Conservation (phyloP, 768 basidiomycete genomes). For the Sporobolomyces phaffii region DNA sequence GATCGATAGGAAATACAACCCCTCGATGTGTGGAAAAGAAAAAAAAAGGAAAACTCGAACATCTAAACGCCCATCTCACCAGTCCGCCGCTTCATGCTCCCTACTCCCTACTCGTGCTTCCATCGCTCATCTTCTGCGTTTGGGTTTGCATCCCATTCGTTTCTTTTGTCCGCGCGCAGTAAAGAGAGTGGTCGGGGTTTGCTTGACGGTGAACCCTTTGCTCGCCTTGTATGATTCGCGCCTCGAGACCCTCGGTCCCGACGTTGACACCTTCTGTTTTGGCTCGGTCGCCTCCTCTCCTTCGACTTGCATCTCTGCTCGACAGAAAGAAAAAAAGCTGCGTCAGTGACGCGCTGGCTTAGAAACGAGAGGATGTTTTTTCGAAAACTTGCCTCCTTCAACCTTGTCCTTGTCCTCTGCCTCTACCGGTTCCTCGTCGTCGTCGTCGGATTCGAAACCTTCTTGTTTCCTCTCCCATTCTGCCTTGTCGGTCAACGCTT, state of each 20-base stretch:
- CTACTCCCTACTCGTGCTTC: too few relatives aligned
- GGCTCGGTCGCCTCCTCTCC: not conserved
- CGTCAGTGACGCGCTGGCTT: not conserved
- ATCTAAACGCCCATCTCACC: too few relatives aligned
- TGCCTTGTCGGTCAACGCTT: conserved; percentile 32
- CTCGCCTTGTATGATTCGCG: conserved; percentile 45
- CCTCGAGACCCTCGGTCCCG: conserved; percentile 44
- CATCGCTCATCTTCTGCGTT: conserved; percentile 33
- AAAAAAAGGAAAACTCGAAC: too few relatives aligned
- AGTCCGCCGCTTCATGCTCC: too few relatives aligned
- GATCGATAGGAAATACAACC: too few relatives aligned
- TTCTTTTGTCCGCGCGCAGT: conserved; percentile 21
- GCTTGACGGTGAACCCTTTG: conserved; percentile 42
- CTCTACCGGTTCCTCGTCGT: conserved; percentile 29
- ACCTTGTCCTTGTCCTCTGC: conserved; percentile 25
- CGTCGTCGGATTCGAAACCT: conserved; percentile 35
- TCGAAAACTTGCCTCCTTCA: conserved; percentile 29
- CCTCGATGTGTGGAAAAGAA: too few relatives aligned
- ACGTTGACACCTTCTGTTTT: conserved; percentile 46
- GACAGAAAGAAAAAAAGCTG: not conserved
- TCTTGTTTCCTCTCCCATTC: conserved; percentile 35
- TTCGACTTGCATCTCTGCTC: conserved; percentile 24
- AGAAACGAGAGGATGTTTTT: not conserved
- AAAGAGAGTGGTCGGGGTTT: conserved; percentile 30
- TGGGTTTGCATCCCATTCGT: conserved; percentile 36